These are phyloP conservation scores for Cystobasidium onofrii DNA, from an alignment of 768 basidiomycete genomes.

Conservation along the genomic window DNA sequence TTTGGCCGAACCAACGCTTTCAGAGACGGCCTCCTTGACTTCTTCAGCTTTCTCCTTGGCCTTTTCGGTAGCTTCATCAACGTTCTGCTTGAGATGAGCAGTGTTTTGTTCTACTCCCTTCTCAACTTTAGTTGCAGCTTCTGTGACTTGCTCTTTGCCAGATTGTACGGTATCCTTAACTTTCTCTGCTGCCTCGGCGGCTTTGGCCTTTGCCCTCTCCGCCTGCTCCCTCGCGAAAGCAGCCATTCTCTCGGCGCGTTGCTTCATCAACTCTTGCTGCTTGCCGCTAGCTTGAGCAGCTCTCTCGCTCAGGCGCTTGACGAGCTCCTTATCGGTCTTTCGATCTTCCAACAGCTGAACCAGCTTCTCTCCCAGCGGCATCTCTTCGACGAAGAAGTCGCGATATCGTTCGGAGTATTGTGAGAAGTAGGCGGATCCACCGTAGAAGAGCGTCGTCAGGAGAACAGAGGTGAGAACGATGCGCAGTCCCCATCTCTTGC, in stretches of 20 bases:
- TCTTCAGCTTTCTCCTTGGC: constrained; percentile 45
- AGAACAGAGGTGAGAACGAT: constrained; percentile 36
- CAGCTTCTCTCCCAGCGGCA: constrained; percentile 68
- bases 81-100: constrained; percentile 46
- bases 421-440: constrained; percentile 36
- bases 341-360: constrained; percentile 73
- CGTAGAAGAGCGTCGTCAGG: constrained; percentile 39
- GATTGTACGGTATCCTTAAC: constrained; percentile 48
- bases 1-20: constrained; percentile 35
- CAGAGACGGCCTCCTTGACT: constrained; percentile 49
- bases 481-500: constrained; percentile 30
- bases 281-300: constrained; percentile 40
- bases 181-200: constrained; percentile 34
- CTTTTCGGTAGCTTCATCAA: constrained; percentile 23
- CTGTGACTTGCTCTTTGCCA: constrained; percentile 52
- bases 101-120: constrained; percentile 42
- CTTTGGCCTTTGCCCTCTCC: constrained; percentile 41
- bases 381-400: constrained; percentile 70
- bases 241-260: constrained; percentile 34
- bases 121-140: constrained; percentile 47
- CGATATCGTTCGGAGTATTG: constrained; percentile 53
- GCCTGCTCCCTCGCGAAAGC: constrained; percentile 34
- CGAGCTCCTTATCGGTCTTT: constrained; percentile 49
- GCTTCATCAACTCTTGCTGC: constrained; percentile 34
- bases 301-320: constrained; percentile 33